Evolutionary conservation across 345 rosid species (phyloP), one percentile per base, ranked within the genome.

Genomic region (Ceriops zippeliana): DNA sequence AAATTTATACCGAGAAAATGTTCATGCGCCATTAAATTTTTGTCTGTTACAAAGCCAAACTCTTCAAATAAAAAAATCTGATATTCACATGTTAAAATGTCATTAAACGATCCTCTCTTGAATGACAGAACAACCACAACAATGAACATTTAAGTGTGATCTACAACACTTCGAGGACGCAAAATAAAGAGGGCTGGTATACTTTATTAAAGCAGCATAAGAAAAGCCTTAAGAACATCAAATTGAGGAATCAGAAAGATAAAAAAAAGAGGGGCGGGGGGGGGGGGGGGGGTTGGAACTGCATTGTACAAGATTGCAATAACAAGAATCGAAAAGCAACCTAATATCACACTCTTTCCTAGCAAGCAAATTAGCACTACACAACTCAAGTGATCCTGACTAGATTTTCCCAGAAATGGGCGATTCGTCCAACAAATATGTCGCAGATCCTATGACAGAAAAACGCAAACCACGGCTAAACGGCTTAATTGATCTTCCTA

Each of bases 221-320:
- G 46, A 51, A 58, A 54, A 26, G 72, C 31, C 32, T 58, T 60
- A 61, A 59, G 68, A 28, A 57, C 31, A 80, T 67, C 63, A 24
- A 59, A 26, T 58, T 30, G 56, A 19, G 56, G 76, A 74, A 71
- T 63, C 52, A 49, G 63, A 62, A 63, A 67, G 59, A 61, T 49
- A 66, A 63, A 63, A 67, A 24, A 24, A 24, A 24, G 26, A 24
- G 26, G 26, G 26, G 26, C 26, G 26, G 26, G 26, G 26, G 1
- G 26, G 26, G 26, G 26, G 1, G 26, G 26, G 26, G 26, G 26
- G 26, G 26, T 22, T 22, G 26, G 26, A 59, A 58, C 76, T 56
- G 60, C 68, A 73, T 34, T 75, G 67, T 38, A 66, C 73, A 58
- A 69, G 46, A 72, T 51, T 30, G 67, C 68, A 66, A 56, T 67